Conservation (phyloP, 306 rosid species). For the Neltuma alba region DNA sequence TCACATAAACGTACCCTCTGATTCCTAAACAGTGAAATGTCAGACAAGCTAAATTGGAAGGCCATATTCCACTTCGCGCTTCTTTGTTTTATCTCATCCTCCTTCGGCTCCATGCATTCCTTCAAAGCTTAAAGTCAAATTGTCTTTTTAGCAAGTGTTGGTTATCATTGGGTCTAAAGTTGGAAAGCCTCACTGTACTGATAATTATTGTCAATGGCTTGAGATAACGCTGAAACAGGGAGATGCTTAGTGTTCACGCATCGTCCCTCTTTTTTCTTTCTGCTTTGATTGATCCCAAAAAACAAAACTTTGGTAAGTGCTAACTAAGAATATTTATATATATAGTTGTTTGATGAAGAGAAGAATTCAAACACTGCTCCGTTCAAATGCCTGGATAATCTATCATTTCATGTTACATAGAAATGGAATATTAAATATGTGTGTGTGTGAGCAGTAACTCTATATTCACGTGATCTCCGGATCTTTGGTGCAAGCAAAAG, state of each 20-base stretch:
- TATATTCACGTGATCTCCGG: too few relatives aligned
- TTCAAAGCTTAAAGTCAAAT: conserved; percentile 16
- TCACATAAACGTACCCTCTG: conserved; percentile 1
- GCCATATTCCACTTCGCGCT: background rate
- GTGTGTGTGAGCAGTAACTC: too few relatives aligned
- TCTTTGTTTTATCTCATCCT: background rate
- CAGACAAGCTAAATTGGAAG: conserved; percentile 3
- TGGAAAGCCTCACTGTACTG: conserved; percentile 24
- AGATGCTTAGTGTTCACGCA: conserved; percentile 22
- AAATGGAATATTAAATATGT: too few relatives aligned
- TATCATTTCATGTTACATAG: background rate
- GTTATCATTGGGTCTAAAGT: conserved; percentile 20
- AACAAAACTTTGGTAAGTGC: background rate
- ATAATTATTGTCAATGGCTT: conserved; percentile 6
- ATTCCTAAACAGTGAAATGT: conserved; percentile 26
- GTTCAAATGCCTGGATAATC: background rate
- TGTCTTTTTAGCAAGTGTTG: conserved; percentile 31
- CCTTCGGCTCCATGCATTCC: conserved; percentile 18
- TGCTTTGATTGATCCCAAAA: background rate
- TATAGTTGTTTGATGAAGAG: background rate
- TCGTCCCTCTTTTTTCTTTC: background rate
- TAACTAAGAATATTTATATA: background rate
- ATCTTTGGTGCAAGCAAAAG: too few relatives aligned
- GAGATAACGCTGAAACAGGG: conserved; percentile 20
- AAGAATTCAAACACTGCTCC: background rate